phyloP scores from a whole-genome alignment of 495 filamentous ascomycete species.

The Schizothecium vesticola region DNA sequence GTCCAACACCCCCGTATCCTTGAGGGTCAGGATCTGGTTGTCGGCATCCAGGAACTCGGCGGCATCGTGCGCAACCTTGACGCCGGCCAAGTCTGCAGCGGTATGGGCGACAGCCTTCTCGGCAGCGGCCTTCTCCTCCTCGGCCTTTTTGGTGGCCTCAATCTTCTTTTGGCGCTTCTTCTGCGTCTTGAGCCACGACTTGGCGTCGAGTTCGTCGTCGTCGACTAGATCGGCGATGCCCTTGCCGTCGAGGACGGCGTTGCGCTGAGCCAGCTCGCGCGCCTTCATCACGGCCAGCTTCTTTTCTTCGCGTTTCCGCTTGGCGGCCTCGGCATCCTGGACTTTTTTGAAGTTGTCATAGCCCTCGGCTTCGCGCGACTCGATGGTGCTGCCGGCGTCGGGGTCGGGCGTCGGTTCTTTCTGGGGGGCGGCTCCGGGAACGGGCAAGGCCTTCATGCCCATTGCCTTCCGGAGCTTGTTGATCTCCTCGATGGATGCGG shows the following conservation, averaged over 20 bases:
- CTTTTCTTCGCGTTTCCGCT: constrained; percentile 70
- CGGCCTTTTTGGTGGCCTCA: constrained; percentile 66
- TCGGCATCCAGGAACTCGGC: constrained; percentile 70
- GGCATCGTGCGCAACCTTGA: constrained; percentile 85
- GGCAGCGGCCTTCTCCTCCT: constrained; percentile 46
- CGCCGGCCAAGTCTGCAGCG: constrained; percentile 74
- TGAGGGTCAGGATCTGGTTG: constrained; percentile 83
- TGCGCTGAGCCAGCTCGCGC: constrained; percentile 72
- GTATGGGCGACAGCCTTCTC: constrained; percentile 60
- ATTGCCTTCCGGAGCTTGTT: constrained; percentile 88
- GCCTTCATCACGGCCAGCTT: constrained; percentile 80
- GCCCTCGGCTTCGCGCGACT: constrained; percentile 69
- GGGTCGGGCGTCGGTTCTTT: constrained; percentile 38
- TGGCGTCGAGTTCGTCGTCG: constrained; percentile 67
- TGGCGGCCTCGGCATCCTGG: constrained; percentile 54
- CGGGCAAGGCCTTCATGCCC: constrained; percentile 85
- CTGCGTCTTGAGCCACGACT: constrained; percentile 74
- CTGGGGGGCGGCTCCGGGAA: constrained; percentile 54
- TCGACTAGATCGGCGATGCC: constrained; percentile 70
- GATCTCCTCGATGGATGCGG: constrained; percentile 84
- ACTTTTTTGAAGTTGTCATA: constrained; percentile 58
- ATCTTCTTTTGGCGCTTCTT: constrained; percentile 92
- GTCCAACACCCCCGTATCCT: constrained; percentile 79
- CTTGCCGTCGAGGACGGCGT: constrained; percentile 68
- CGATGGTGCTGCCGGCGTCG: constrained; percentile 72